phyloP scores from a whole-genome alignment of 345 rosid species.

The Populus euphratica region DNA sequence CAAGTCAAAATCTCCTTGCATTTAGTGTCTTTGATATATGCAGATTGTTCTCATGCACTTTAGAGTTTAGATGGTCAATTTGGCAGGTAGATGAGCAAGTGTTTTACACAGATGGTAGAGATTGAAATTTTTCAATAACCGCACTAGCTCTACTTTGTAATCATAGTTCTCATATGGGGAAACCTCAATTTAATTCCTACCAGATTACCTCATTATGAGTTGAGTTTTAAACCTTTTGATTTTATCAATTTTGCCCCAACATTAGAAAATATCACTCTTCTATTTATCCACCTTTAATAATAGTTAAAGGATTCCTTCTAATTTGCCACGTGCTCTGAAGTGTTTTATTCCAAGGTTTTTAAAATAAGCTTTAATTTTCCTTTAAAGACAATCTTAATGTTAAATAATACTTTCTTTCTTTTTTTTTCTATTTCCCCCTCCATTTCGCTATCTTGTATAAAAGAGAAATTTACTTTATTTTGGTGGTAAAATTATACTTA shows the following conservation, averaged over 20 bases:
- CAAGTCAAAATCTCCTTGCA: neutral
- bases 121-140: neutral
- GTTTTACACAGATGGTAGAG: neutral
- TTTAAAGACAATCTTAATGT: neutral
- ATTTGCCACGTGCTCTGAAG: neutral
- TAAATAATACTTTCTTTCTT: no score
- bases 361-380: neutral
- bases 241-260: neutral
- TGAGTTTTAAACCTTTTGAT: neutral
- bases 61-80: neutral
- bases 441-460: neutral
- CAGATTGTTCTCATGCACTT: neutral
- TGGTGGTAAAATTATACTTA: neutral
- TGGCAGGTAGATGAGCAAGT: neutral
- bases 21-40: constrained; percentile 5
- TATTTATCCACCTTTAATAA: neutral
- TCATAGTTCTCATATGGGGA: neutral
- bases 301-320: neutral
- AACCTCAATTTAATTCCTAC: neutral
- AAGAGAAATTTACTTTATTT: neutral
- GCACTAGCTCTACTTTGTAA: neutral
- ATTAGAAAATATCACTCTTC: neutral
- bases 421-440: neutral
- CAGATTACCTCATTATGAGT: neutral
- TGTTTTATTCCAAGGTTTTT: neutral